Evolutionary conservation across 345 rosid genomes (phyloP), one percentile per base, ranked within the genome.

Genomic region (Moricandia arvensis): DNA sequence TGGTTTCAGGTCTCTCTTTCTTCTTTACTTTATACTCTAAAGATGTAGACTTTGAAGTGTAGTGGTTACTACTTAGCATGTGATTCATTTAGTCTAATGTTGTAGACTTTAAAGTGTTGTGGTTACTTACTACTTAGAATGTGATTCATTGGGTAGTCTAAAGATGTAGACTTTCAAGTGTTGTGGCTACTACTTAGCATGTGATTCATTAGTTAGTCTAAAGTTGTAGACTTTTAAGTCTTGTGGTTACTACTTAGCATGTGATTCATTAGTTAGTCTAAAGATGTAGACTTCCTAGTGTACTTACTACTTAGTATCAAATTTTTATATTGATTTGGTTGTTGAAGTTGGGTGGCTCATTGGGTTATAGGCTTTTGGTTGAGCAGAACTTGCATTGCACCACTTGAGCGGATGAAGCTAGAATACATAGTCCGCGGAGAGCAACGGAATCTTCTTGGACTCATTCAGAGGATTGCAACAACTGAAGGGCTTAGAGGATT

Each of bases 381-480:
- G 57, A 73, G 79, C 84, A 87, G 92, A 86, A 90, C 95, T 71
- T 86, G 82, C 70, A 89, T 90, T 64, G 95, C 95, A 33, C 95
- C 92, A 0, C 84, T 90, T 35, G 95, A 87, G 81, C 74, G 95
- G 85, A 80, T 90, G 80, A 90, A 90, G 83, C 87, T 90, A 76
- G 95, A 90, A 47, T 90, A 90, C 71, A 90, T 90, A 11, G 83
- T 90, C 13, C 88, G 95, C 0, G 90, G 94, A 17, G 94, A 86
- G 71, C 94, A 87, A 75, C 71, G 60, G 76, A 76, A 69, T 60
- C 85, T 87, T 8, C 21, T 83, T 62, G 87, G 83, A 47, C 83
- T 90, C 3, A 81, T 90, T 41, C 76, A 80, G 79, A 79, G 74
- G 73, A 90, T 86, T 75, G 86, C 95, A 0, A 47, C 71, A 54